These are phyloP conservation scores for Adansonia grandidieri DNA, from an alignment of 441 rosid species.

Conservation along the genomic window DNA sequence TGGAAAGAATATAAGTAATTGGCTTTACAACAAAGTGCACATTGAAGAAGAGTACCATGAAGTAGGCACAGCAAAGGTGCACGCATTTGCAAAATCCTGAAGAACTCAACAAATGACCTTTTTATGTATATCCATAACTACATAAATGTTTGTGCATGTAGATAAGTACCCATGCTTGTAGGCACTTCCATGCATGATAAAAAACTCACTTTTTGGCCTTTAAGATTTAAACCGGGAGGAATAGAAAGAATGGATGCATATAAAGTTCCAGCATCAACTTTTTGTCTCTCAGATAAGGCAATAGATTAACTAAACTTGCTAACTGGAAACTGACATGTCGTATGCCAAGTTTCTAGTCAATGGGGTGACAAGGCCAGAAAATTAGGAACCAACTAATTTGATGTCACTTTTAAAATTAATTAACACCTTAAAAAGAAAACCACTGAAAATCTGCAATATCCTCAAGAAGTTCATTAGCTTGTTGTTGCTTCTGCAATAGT, in stretches of 20 bases:
- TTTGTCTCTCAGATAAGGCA: constrained; percentile 25
- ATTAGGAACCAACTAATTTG: neutral
- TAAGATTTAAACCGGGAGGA: constrained; percentile 27
- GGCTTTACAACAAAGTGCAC: neutral
- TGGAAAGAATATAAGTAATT: neutral
- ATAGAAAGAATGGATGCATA: constrained; percentile 20
- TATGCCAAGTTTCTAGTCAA: neutral
- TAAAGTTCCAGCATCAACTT: constrained; percentile 34
- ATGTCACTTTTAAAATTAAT: neutral
- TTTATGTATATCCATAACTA: neutral
- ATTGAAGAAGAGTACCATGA: neutral
- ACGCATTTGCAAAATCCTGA: neutral
- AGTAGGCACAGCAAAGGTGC: neutral
- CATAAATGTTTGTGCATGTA: neutral
- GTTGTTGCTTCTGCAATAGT: constrained; percentile 24
- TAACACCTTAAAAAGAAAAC: constrained; percentile 12
- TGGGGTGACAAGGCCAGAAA: constrained; percentile 6
- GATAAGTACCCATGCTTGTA: neutral
- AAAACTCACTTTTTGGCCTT: neutral
- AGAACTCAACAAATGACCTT: neutral
- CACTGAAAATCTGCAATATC: neutral
- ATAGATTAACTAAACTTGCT: constrained; percentile 1
- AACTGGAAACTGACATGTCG: neutral
- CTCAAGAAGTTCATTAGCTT: neutral
- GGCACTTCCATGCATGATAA: constrained; percentile 1